Conservation (phyloP, 1,284 basidiomycete species). For the Pulveroboletus sp. region DNA sequence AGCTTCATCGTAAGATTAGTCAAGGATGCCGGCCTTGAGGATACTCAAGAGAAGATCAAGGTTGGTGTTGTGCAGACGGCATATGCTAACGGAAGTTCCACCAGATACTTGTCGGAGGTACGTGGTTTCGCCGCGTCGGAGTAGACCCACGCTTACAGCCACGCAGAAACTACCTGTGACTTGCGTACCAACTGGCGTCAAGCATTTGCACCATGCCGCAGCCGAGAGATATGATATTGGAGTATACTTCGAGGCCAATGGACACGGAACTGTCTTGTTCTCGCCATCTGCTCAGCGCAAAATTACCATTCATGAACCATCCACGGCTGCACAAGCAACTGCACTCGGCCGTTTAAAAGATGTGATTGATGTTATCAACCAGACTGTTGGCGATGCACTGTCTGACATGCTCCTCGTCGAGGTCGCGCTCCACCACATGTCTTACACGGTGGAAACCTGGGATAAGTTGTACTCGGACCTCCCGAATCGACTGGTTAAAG, state of each 20-base stretch:
- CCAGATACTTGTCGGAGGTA: conserved; percentile 86
- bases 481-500: conserved; percentile 96
- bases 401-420: conserved; percentile 98
- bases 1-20: conserved; percentile 93
- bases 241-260: conserved; percentile 99
- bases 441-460: conserved; percentile 88
- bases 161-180: conserved; percentile 85
- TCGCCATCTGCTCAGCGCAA: conserved; percentile 70
- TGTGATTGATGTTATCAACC: conserved; percentile 89
- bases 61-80: conserved; percentile 98
- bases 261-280: conserved; percentile 97
- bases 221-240: conserved; percentile 87
- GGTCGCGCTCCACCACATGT: conserved; percentile 85
- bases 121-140: neutral
- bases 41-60: conserved; percentile 50
- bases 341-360: conserved; percentile 78
- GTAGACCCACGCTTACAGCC: neutral
- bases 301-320: conserved; percentile 66
- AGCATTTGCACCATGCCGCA: conserved; percentile 97
- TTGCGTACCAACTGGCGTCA: conserved; percentile 97
- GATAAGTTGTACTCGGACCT: conserved; percentile 92
- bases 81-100: conserved; percentile 97
- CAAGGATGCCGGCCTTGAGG: conserved; percentile 76
- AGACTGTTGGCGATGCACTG: conserved; percentile 97
- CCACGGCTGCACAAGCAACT: conserved; percentile 77